These are phyloP conservation scores for Globisporangium spinosum DNA, from an alignment of 352 stramenopile genomes.

Conservation along the genomic window DNA sequence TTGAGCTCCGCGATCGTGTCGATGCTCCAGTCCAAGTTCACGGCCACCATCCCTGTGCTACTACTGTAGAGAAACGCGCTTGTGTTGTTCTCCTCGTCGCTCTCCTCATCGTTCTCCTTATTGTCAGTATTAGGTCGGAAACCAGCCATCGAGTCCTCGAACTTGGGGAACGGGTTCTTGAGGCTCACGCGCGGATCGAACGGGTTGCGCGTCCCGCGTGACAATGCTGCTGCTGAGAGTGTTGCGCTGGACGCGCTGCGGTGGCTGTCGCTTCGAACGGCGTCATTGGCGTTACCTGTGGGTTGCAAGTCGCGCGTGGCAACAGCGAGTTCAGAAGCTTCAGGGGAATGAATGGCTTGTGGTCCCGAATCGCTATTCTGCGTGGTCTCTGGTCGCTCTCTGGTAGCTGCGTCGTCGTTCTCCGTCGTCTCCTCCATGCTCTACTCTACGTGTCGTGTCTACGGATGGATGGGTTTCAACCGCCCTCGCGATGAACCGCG, in stretches of 20 bases:
- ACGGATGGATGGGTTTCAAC: background rate
- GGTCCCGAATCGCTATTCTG: background rate
- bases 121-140: slow-evolving; percentile 4
- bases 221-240: background rate
- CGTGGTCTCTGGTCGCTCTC: background rate
- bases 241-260: background rate
- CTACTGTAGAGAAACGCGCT: background rate
- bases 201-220: slow-evolving; percentile 23
- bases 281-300: background rate
- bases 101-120: background rate
- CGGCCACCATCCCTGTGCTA: slow-evolving; percentile 12
- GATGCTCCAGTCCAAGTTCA: slow-evolving; percentile 63
- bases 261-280: background rate
- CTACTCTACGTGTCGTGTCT: background rate
- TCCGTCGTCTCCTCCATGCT: background rate
- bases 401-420: background rate
- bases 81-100: slow-evolving; percentile 5
- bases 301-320: background rate
- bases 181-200: slow-evolving; percentile 40
- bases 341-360: background rate
- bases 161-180: slow-evolving; percentile 47
- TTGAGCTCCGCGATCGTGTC: slow-evolving; percentile 61
- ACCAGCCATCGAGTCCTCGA: slow-evolving; percentile 36
- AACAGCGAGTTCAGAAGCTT: background rate
- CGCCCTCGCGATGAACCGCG: no score